Conservation (phyloP, 768 basidiomycete genomes). For the Trametes maxima region DNA sequence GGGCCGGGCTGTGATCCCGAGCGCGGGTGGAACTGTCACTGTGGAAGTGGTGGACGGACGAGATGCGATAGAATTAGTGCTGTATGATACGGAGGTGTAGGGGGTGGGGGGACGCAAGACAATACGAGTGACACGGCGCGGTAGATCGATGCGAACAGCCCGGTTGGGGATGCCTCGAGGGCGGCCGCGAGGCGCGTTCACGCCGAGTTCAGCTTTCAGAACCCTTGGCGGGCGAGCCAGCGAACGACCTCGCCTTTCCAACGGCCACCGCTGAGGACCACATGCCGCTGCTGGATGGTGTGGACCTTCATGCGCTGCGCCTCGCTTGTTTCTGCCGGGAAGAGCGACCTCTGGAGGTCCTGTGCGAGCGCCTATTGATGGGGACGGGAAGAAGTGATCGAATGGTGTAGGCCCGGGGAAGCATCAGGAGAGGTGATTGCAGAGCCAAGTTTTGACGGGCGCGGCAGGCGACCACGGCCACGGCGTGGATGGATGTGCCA, state of each 20-base stretch:
- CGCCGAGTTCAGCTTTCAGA: slow-evolving; percentile 39
- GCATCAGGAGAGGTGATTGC: slow-evolving; percentile 12
- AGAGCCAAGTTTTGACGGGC: slow-evolving; percentile 6
- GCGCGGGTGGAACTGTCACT: too few species aligned
- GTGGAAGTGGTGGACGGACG: too few species aligned
- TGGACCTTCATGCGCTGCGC: slow-evolving; percentile 52
- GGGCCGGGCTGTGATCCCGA: too few species aligned
- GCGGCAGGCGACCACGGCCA: neutral
- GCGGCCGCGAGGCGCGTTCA: too few species aligned
- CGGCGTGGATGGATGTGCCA: neutral
- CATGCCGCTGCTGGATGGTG: slow-evolving; percentile 50
- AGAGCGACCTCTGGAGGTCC: slow-evolving; percentile 57
- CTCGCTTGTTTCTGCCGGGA: slow-evolving; percentile 47
- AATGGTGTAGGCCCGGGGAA: neutral
- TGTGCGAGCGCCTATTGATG: slow-evolving; percentile 54
- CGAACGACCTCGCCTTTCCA: slow-evolving; percentile 63
- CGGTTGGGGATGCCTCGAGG: too few species aligned
- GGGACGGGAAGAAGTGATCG: neutral
- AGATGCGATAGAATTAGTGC: too few species aligned
- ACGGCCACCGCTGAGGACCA: slow-evolving; percentile 62
- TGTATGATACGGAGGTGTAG: too few species aligned
- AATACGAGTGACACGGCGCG: too few species aligned
- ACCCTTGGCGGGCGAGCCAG: slow-evolving; percentile 68
- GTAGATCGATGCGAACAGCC: too few species aligned
- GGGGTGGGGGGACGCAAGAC: too few species aligned